phyloP scores from a whole-genome alignment of 495 filamentous ascomycete species.

The Neurospora sp. region DNA sequence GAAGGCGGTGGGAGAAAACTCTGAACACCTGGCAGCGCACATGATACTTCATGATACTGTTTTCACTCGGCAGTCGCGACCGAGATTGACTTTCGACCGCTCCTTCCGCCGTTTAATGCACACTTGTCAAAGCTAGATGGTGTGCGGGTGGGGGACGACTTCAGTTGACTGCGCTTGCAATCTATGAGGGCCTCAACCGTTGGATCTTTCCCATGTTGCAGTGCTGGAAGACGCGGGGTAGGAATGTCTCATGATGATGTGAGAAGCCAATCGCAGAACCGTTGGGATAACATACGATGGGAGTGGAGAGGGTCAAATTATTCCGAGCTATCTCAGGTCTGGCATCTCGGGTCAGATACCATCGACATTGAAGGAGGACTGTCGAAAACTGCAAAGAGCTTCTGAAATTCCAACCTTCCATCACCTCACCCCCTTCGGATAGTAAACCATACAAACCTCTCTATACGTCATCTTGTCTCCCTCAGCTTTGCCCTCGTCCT shows the following conservation, averaged over 20 bases:
- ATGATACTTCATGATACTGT: not conserved
- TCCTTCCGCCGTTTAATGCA: not conserved
- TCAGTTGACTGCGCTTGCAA: not conserved
- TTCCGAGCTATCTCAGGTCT: too few species aligned
- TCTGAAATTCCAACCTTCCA: not conserved
- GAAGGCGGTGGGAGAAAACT: not conserved
- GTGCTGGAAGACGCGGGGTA: not conserved
- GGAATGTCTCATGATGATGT: not conserved
- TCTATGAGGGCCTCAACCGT: not conserved
- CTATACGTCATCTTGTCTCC: constrained; percentile 9
- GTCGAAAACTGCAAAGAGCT: too few species aligned
- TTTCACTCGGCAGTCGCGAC: not conserved
- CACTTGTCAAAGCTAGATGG: not conserved
- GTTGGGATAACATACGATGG: not conserved
- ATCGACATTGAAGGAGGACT: too few species aligned
- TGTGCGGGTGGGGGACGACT: not conserved
- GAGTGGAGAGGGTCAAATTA: too few species aligned
- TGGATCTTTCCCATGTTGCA: not conserved
- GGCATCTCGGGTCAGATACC: too few species aligned
- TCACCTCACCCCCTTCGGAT: not conserved
- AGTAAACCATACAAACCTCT: constrained; percentile 25
- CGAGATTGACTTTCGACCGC: not conserved
- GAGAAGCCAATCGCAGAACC: not conserved
- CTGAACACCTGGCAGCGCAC: not conserved
- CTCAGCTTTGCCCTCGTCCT: not conserved